Conservation (phyloP, 1,139 yeast genomes). For the Debaryomycetaceae sp. region DNA sequence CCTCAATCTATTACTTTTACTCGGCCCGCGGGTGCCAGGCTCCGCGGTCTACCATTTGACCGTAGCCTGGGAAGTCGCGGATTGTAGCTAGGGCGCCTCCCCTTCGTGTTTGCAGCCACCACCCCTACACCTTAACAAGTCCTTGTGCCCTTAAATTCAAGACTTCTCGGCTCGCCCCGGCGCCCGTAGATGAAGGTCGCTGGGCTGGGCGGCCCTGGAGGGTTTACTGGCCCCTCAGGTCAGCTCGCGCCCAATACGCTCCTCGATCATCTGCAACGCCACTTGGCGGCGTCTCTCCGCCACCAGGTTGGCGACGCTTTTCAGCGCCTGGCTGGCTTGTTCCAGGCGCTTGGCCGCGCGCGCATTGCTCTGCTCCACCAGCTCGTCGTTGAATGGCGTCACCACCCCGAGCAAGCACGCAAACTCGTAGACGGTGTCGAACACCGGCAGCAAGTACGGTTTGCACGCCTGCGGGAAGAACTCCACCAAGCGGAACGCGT, state of each 20-base stretch:
- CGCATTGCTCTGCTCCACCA: slow-evolving; percentile 68
- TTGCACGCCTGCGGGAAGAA: slow-evolving; percentile 67
- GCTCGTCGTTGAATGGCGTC: slow-evolving; percentile 65
- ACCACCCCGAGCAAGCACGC: slow-evolving; percentile 54
- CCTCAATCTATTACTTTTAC: no score
- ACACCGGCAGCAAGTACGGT: slow-evolving; percentile 50
- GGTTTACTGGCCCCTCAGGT: not conserved
- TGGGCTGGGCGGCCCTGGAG: no score
- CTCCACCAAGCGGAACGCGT: slow-evolving; percentile 76
- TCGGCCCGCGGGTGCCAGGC: no score
- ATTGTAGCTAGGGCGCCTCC: no score
- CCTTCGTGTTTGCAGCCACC: no score
- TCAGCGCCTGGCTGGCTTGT: slow-evolving; percentile 36
- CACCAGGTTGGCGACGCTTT: slow-evolving; percentile 49
- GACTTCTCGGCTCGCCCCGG: no score
- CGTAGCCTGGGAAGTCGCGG: no score
- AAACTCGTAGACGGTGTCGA: slow-evolving; percentile 49
- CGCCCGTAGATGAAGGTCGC: no score
- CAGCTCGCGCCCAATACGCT: slow-evolving; percentile 47
- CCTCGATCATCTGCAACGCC: slow-evolving; percentile 79
- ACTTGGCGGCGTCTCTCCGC: slow-evolving; percentile 86
- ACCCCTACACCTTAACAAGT: no score
- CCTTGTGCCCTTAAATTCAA: no score
- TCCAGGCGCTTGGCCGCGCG: slow-evolving; percentile 60
- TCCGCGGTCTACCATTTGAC: no score